Evolutionary conservation across 140 eudicot species (phyloP), one percentile per base, ranked within the genome.

Genomic region (Stevia rebaudiana): DNA sequence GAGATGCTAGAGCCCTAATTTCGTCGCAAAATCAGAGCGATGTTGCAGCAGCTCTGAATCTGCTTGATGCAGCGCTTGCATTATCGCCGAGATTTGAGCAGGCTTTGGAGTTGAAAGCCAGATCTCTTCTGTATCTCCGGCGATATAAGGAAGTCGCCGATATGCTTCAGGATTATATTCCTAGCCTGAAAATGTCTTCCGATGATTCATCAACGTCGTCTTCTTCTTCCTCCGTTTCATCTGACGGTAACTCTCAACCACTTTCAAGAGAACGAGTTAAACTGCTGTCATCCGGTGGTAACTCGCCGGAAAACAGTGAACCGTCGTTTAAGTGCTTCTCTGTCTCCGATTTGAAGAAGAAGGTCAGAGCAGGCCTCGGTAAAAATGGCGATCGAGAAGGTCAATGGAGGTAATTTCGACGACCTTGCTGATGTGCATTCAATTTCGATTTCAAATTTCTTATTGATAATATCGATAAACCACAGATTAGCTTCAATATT

Each of bases 341-440:
- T 11, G 99, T 88, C 9, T 81, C 97, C 18, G 97, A 94, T 79
- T 82, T 94, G 87, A 94, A 88, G 86, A 92, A 83, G 71, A 94
- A 88, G 37, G 88, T 94, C 40, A 64, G 82, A 72, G 86, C 95
- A 19, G 87, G 98, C 0, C 74, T 92, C 18, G 61, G 73, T 6
- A 85, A 82, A 74, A 78, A 75, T 46, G 78, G 78, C 50, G 94
- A 94, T n/a, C 84, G 74, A 57, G 84, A 85, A 74, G 97, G 95
- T 28, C 97, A 83, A 67, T 94, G 99, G 99, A 94, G 99, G 99
- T 94, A 83, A 82, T 68, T 72, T 11, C 37, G 9, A 17, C 35
- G 33, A 15, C 53, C 17, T 56, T 22, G 10, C 23, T 36, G 0
- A 19, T 23, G 12, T 23, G 12, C 53, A 7, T 41, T 72, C 25